phyloP scores from a whole-genome alignment of 2,329 filamentous ascomycete genomes.

The Parascedosporium putredinis region DNA sequence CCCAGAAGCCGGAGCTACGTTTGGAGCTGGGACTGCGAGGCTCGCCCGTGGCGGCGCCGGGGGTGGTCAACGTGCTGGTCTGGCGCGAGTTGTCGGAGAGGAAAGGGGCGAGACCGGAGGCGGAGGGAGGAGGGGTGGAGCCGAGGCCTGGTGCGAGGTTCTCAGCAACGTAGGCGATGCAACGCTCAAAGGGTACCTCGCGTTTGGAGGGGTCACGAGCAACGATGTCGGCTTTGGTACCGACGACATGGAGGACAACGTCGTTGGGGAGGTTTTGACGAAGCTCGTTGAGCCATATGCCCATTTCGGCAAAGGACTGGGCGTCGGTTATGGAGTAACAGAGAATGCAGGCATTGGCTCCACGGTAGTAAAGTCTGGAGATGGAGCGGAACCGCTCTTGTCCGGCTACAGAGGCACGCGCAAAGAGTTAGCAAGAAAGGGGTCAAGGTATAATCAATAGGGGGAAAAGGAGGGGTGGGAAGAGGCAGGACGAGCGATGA shows the following conservation, averaged over 20 bases:
- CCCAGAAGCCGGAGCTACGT: slow-evolving; percentile 72
- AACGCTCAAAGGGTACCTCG: slow-evolving; percentile 86
- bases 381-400: slow-evolving; percentile 95
- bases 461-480: too few species aligned
- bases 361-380: slow-evolving; percentile 89
- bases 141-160: slow-evolving; percentile 66
- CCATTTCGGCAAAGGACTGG: slow-evolving; percentile 82
- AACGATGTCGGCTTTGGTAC: slow-evolving; percentile 87
- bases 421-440: background rate
- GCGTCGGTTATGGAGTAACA: slow-evolving; percentile 92
- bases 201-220: slow-evolving; percentile 68
- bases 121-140: slow-evolving; percentile 57
- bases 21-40: slow-evolving; percentile 53
- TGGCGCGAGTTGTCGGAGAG: slow-evolving; percentile 18
- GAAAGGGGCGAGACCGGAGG: slow-evolving; percentile 23
- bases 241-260: slow-evolving; percentile 86
- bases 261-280: slow-evolving; percentile 67
- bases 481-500: too few species aligned
- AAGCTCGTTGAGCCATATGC: slow-evolving; percentile 78
- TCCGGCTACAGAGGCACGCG: slow-evolving; percentile 44
- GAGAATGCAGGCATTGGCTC: slow-evolving; percentile 84
- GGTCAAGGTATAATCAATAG: too few species aligned
- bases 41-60: slow-evolving; percentile 25
- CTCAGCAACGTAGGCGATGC: slow-evolving; percentile 91
- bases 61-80: slow-evolving; percentile 11